phyloP scores from a whole-genome alignment of 2,329 filamentous ascomycete genomes.

The Apiospora rasikravindrae region DNA sequence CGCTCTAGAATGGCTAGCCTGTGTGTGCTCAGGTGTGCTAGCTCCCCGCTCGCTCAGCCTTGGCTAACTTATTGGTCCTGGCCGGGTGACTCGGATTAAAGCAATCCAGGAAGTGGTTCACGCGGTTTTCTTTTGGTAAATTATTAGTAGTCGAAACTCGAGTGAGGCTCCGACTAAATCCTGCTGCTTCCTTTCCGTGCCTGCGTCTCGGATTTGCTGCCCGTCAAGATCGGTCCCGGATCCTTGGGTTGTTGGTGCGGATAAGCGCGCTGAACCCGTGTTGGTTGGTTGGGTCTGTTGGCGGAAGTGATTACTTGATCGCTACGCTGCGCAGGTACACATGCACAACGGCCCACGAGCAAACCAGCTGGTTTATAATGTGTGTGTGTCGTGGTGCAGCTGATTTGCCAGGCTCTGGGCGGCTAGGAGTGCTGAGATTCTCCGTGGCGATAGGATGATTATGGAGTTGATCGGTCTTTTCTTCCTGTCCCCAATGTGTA shows the following conservation, averaged over 20 bases:
- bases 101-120: not conserved
- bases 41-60: slow-evolving; percentile 5
- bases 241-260: slow-evolving; percentile 22
- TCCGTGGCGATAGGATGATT: not conserved
- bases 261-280: slow-evolving; percentile 17
- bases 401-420: slow-evolving; percentile 4
- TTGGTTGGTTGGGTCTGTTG: not conserved
- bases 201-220: slow-evolving; percentile 11
- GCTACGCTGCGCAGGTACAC: slow-evolving; percentile 17
- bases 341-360: slow-evolving; percentile 11
- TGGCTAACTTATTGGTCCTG: not conserved
- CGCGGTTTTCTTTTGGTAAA: not conserved
- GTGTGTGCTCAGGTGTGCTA: not conserved
- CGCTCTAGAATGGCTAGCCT: slow-evolving; percentile 10
- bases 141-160: not conserved
- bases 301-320: not conserved
- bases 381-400: not conserved
- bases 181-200: not conserved
- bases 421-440: slow-evolving; percentile 6
- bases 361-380: not conserved
- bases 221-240: slow-evolving; percentile 17
- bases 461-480: not conserved
- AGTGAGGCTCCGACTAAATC: not conserved
- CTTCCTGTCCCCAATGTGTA: not conserved
- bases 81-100: slow-evolving; percentile 6